Base-by-base conservation (phyloP, 768 basidiomycete species). In the Amyloporia xantha region DNA sequence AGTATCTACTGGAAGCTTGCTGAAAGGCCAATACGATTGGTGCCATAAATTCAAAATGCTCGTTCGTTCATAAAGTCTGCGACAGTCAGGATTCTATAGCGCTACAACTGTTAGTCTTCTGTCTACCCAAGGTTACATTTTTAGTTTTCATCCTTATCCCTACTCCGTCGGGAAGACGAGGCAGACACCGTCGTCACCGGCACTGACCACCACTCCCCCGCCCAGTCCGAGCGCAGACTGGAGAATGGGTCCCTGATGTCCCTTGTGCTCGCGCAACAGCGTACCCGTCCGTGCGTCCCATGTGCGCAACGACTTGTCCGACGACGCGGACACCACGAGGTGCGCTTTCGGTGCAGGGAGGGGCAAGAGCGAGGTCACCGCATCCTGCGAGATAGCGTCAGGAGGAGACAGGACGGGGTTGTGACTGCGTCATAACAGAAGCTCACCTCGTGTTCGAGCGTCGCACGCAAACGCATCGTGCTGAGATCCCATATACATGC, bases 401-500 rank as follows among this genome's bases (percentile, higher is more conserved):
- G 48, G 13, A 36, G 11, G 20, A 26, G 37, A 28, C 46, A 25
- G 2, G 15, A 13, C 15, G 33, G 5, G 33, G 28, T 37, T 12
- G 21, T 23, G 25, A 28, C n/a, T 6, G 41, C n/a, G n/a, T n/a
- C n/a, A n/a, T n/a, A n/a, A n/a, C n/a, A 5, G 45, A 41, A 36
- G 71, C 79, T 44, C 53, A 94, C 94, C 65, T 82, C 72, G 60
- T 98, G 94, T 53, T 84, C 73, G 5, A 96, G 69, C 12, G 88
- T 92, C 15, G 84, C 76, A 48, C 96, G 78, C 44, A 93, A 63
- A 53, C 87, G 76, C 76, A 90, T 90, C 21, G 91, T 94, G 43
- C 76, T 76, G 37, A 94, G 74, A 68, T 99, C 96, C 93, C 95
- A 99, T 27, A 97, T 82, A 58, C 88, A 91, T 15, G 83, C 86